Base-by-base conservation (phyloP, 495 filamentous ascomycete species). In the Penicillium turbatum region DNA sequence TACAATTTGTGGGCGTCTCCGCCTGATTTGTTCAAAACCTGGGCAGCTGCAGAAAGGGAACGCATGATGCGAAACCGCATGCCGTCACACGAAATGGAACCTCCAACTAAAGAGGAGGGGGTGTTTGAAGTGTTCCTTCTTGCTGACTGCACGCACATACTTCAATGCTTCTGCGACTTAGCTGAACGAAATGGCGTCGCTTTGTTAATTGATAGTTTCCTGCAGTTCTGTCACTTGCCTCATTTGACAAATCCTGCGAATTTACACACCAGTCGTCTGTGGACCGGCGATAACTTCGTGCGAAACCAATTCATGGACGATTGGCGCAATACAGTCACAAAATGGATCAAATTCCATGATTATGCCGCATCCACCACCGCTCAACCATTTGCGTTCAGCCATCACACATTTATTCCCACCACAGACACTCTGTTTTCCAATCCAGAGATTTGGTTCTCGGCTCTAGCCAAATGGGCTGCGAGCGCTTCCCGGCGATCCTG, bases 151-250 rank as follows among this genome's bases (percentile, higher is more conserved):
- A 51, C 40, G 19, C 49, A 51, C 38, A 35, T 51, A 43, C 49
- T 51, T 6, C 30, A 19, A 11, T 43, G 43, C 51, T 88, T 84
- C 53, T 84, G 84, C 10, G 93, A 97, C 66, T 73, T 97, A 12
- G 67, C 79, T 55, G 73, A 81, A 24, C 2, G 2, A 24, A 2
- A 2, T 1, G 75, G 84, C 39, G 55, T 95, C 5, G 32, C 68
- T 10, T 60, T 79, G 0, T 53, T 92, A 11, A 34, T 91, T 26
- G 79, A 90, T 57, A 79, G 79, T 13, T 89, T 90, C 56, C 65
- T 91, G 6, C 69, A 79, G 36, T 93, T 91, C 61, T 87, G 81
- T 57, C 76, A 79, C 29, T 70, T 93, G 9, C 87, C 89, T n/a
- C 75, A 67, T 26, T 59, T 76, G 30, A 53, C 61, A 6, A 39